Conservation (phyloP, 345 rosid genomes). For the Pelargonium nanum region DNA sequence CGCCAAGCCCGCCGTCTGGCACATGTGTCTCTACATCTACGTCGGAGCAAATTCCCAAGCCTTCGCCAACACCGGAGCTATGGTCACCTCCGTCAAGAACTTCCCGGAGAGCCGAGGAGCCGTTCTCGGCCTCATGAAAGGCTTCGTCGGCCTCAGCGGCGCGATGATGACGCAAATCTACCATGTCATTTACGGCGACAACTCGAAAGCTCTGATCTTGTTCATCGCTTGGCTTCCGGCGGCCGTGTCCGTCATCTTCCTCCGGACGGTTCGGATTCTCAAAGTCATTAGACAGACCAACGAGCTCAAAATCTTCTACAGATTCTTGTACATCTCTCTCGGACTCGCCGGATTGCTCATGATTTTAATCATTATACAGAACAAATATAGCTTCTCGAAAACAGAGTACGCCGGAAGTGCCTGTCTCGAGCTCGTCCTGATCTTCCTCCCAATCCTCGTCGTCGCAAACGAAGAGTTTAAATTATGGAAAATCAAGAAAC, state of each 20-base stretch:
- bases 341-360: constrained; percentile 41
- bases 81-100: constrained; percentile 45
- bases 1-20: constrained; percentile 36
- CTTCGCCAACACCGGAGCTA: constrained; percentile 40
- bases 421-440: constrained; percentile 20
- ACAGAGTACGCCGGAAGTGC: constrained; percentile 31
- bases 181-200: constrained; percentile 39
- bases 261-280: constrained; percentile 30
- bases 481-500: constrained; percentile 13
- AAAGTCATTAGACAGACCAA: constrained; percentile 22
- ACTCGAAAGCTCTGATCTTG: constrained; percentile 30
- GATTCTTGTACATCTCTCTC: constrained; percentile 34
- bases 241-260: constrained; percentile 30
- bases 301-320: constrained; percentile 30
- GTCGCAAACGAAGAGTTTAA: constrained; percentile 34
- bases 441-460: constrained; percentile 29
- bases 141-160: constrained; percentile 45
- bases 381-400: constrained; percentile 24
- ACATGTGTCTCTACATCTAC: constrained; percentile 42
- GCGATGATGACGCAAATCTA: constrained; percentile 41
- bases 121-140: constrained; percentile 43
- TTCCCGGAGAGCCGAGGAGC: constrained; percentile 50
- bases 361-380: constrained; percentile 28
- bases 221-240: constrained; percentile 44
- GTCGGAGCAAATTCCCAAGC: constrained; percentile 50